Percentiles rank a stretch among this genome's conserved stretches.
phyloP scores from a whole-genome alignment of 352 stramenopile species.

The Phytophthora sp. region DNA sequence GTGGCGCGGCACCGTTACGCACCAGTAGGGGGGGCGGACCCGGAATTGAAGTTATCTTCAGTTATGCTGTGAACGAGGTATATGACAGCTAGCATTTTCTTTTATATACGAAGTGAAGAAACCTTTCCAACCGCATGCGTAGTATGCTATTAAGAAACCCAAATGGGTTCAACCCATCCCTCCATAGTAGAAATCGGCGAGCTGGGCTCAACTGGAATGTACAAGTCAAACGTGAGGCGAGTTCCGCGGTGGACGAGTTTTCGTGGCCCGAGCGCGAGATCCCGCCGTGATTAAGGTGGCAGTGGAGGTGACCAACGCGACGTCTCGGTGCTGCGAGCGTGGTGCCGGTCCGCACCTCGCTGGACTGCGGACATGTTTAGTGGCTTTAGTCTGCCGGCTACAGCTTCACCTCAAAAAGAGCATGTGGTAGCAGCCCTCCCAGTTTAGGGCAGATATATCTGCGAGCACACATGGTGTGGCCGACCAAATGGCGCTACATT shows the following conservation, averaged over 20 bases:
- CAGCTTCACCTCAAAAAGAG: slow-evolving; percentile 7
- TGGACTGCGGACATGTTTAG: not conserved
- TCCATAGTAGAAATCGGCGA: not conserved
- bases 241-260: not conserved
- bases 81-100: not conserved
- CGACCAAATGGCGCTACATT: slow-evolving; percentile 7
- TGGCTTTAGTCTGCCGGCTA: not conserved
- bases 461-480: not conserved
- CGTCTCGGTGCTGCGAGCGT: slow-evolving; percentile 8
- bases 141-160: not conserved
- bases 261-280: slow-evolving; percentile 17
- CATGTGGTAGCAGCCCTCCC: not conserved
- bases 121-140: not conserved
- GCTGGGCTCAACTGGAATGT: slow-evolving; percentile 11
- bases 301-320: slow-evolving; percentile 4
- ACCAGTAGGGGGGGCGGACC: not conserved
- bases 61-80: not conserved
- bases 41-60: slow-evolving; percentile 16
- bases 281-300: slow-evolving; percentile 13
- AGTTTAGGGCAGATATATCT: not conserved
- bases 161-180: not conserved
- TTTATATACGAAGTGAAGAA: not conserved
- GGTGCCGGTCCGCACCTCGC: slow-evolving; percentile 3
- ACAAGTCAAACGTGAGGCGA: not conserved
- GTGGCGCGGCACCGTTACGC: slow-evolving; percentile 4